phyloP scores from a whole-genome alignment of 75 land plant species.

The Chamaecyparis obtusa region DNA sequence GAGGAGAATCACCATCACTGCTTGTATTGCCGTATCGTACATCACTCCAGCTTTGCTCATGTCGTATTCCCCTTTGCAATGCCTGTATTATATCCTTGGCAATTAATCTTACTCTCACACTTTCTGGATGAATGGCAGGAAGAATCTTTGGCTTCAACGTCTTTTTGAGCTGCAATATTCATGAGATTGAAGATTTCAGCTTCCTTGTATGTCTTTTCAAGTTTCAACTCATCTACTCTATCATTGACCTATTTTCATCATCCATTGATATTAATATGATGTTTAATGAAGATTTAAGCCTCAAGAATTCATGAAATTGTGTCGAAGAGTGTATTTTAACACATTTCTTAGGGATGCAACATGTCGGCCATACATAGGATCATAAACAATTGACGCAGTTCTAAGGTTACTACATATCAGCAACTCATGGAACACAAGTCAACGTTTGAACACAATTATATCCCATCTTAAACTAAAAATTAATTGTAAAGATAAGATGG shows the following conservation, averaged over 20 bases:
- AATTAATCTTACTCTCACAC: conserved; percentile 64
- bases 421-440: not conserved
- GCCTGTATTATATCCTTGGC: conserved; percentile 74
- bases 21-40: conserved; percentile 19
- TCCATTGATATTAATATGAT: not conserved
- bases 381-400: not conserved
- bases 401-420: not conserved
- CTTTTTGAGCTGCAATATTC: conserved; percentile 51
- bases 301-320: too few relatives aligned
- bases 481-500: not conserved
- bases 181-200: not conserved
- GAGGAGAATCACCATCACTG: conserved; percentile 2
- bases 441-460: not conserved
- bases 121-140: conserved; percentile 81
- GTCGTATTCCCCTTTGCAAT: conserved; percentile 58
- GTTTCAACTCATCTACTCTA: conserved; percentile 3
- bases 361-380: not conserved
- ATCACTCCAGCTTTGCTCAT: conserved; percentile 52
- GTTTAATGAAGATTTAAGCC: not conserved
- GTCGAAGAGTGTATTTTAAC: not conserved
- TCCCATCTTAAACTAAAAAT: not conserved
- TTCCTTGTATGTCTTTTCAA: not conserved
- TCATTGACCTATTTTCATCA: not conserved
- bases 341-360: not conserved
- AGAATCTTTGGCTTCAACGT: conserved; percentile 55